Evolutionary conservation across 345 rosid genomes (phyloP).

Genomic region (Punica granatum): DNA sequence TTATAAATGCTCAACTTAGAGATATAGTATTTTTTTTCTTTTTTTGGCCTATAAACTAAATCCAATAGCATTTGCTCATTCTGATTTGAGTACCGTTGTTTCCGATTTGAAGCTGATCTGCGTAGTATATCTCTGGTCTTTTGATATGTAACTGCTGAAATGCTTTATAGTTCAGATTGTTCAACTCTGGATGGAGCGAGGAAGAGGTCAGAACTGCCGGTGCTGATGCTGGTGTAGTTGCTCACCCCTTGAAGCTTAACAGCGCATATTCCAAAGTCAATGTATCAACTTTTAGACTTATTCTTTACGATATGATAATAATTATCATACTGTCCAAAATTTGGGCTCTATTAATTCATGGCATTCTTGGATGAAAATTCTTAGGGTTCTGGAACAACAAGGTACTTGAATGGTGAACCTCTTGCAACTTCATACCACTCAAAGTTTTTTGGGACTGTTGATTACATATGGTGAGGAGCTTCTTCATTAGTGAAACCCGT

Average conservation of each 20-base stretch:
- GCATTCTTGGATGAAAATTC: conserved; percentile 2
- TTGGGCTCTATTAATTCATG: background rate
- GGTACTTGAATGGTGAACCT: conserved; percentile 60
- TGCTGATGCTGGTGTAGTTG: conserved; percentile 35
- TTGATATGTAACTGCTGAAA: background rate
- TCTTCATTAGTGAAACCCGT: background rate
- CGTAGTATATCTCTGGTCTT: background rate
- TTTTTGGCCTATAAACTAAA: no score
- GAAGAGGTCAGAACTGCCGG: conserved; percentile 55
- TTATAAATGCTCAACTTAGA: background rate
- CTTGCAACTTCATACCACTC: conserved; percentile 75
- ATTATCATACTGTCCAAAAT: background rate
- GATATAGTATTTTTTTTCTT: background rate
- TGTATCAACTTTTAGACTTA: conserved; percentile 22
- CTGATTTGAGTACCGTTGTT: background rate
- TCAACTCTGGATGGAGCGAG: conserved; percentile 41
- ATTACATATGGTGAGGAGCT: conserved; percentile 66
- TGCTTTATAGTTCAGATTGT: conserved; percentile 28
- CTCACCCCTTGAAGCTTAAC: conserved; percentile 54
- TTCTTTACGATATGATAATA: background rate
- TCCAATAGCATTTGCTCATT: background rate
- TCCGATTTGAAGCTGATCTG: background rate
- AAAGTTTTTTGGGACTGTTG: conserved; percentile 84
- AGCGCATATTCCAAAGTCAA: conserved; percentile 61
- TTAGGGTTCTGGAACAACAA: conserved; percentile 49